Evolutionary conservation across 2,329 filamentous ascomycete genomes (phyloP).

Genomic region (Exutisphaerella laricina): DNA sequence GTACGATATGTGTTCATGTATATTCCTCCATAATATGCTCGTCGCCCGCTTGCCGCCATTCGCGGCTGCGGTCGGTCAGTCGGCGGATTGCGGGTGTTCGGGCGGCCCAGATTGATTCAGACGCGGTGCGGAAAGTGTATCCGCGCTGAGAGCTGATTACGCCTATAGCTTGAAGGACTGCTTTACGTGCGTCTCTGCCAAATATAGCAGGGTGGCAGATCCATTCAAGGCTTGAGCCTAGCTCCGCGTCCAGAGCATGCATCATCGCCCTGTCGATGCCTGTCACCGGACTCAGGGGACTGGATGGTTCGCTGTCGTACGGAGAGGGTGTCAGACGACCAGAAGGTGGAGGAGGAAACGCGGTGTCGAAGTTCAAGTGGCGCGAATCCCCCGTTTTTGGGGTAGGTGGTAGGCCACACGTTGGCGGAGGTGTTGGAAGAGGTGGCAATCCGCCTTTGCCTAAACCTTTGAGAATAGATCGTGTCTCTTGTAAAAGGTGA

Average conservation of each 20-base stretch:
- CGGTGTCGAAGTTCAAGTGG: slow-evolving; percentile 19
- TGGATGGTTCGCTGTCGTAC: slow-evolving; percentile 25
- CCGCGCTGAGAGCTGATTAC: slow-evolving; percentile 92
- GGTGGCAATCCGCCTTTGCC: slow-evolving; percentile 92
- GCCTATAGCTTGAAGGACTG: slow-evolving; percentile 90
- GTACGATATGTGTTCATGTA: not conserved
- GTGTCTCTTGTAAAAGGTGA: slow-evolving; percentile 85
- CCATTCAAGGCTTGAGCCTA: slow-evolving; percentile 90
- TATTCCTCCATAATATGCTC: slow-evolving; percentile 15
- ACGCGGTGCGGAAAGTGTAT: slow-evolving; percentile 85
- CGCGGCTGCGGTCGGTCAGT: slow-evolving; percentile 75
- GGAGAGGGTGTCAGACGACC: slow-evolving; percentile 38
- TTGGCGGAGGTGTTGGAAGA: slow-evolving; percentile 58
- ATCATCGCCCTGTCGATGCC: slow-evolving; percentile 84
- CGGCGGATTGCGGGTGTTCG: slow-evolving; percentile 75
- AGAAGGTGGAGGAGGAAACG: slow-evolving; percentile 15
- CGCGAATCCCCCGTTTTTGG: slow-evolving; percentile 19
- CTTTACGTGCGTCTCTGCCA: slow-evolving; percentile 86
- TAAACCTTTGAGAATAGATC: slow-evolving; percentile 90
- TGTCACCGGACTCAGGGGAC: slow-evolving; percentile 53
- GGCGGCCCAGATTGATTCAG: slow-evolving; percentile 83
- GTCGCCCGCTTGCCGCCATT: slow-evolving; percentile 74
- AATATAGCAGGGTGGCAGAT: slow-evolving; percentile 96
- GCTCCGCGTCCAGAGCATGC: slow-evolving; percentile 79
- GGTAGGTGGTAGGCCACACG: slow-evolving; percentile 35